These are phyloP conservation scores for Stephania japonica DNA, from an alignment of 164 flowering plant genomes.

Conservation along the genomic window DNA sequence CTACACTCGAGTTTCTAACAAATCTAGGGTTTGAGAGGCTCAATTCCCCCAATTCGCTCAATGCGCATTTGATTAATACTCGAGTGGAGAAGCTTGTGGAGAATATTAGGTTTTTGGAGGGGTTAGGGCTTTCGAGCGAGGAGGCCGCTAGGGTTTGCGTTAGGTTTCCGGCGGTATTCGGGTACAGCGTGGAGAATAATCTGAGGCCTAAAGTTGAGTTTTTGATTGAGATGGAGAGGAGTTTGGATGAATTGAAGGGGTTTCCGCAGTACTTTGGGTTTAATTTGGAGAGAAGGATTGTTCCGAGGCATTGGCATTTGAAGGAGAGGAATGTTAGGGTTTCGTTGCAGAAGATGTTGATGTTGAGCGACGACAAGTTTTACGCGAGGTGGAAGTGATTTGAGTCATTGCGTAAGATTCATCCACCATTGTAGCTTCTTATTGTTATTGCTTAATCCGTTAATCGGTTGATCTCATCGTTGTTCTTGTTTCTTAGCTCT, in stretches of 20 bases:
- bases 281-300: constrained; percentile 48
- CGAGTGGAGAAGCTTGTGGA: constrained; percentile 31
- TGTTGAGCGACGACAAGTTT: constrained; percentile 55
- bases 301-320: constrained; percentile 70
- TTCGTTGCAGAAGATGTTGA: constrained; percentile 52
- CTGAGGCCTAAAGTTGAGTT: constrained; percentile 56
- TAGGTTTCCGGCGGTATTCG: constrained; percentile 58
- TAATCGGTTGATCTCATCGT: background rate
- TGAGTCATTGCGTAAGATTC: background rate
- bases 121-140: constrained; percentile 38
- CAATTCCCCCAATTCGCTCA: constrained; percentile 38
- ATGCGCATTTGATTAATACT: constrained; percentile 55
- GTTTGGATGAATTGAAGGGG: constrained; percentile 46
- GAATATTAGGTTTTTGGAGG: constrained; percentile 39
- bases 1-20: constrained; percentile 42
- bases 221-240: constrained; percentile 50
- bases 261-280: constrained; percentile 70
- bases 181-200: constrained; percentile 53
- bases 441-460: background rate
- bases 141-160: constrained; percentile 45
- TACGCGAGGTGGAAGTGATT: constrained; percentile 54
- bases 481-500: background rate
- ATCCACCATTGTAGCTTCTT: background rate
- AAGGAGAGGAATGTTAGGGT: constrained; percentile 40
- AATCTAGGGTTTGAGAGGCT: constrained; percentile 42